Percentiles rank a stretch among this genome's conserved stretches.
Conservation (phyloP, 2,329 filamentous ascomycete genomes). For the Claviceps lovelessii region DNA sequence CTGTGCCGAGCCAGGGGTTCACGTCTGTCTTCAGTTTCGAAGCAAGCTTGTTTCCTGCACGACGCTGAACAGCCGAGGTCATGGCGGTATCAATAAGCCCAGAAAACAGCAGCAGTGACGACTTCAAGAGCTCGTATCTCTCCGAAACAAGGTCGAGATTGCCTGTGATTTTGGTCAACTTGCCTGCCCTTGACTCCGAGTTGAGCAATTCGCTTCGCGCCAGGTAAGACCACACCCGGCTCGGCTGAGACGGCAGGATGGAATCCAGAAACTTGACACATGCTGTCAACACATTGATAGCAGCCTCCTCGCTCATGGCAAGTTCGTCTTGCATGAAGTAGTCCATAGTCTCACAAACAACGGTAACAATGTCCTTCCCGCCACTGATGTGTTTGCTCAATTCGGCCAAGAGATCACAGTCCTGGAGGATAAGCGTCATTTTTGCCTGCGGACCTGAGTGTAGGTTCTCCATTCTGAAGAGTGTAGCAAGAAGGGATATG, state of each 20-base stretch:
- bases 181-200: slow-evolving; percentile 59
- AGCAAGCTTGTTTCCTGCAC: slow-evolving; percentile 36
- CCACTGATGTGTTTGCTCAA: slow-evolving; percentile 38
- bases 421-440: slow-evolving; percentile 19
- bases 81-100: slow-evolving; percentile 63
- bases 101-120: slow-evolving; percentile 60
- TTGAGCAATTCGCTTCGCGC: slow-evolving; percentile 68
- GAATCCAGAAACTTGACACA: slow-evolving; percentile 71
- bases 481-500: slow-evolving; percentile 56
- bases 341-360: slow-evolving; percentile 79
- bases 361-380: slow-evolving; percentile 60
- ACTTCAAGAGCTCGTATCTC: slow-evolving; percentile 62
- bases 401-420: slow-evolving; percentile 38
- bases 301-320: slow-evolving; percentile 43
- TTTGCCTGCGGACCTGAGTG: slow-evolving; percentile 16
- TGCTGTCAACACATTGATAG: slow-evolving; percentile 50
- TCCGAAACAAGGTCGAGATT: slow-evolving; percentile 65
- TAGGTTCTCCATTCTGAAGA: slow-evolving; percentile 42
- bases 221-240: slow-evolving; percentile 80
- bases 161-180: slow-evolving; percentile 66
- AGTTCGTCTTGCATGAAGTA: slow-evolving; percentile 45
- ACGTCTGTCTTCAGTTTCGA: slow-evolving; percentile 30
- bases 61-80: slow-evolving; percentile 52
- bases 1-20: slow-evolving; percentile 54
- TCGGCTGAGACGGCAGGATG: slow-evolving; percentile 59